Evolutionary conservation across 2,329 filamentous ascomycete species (phyloP), one percentile per base, ranked within the genome.

Genomic region (Colletotrichum phormii): DNA sequence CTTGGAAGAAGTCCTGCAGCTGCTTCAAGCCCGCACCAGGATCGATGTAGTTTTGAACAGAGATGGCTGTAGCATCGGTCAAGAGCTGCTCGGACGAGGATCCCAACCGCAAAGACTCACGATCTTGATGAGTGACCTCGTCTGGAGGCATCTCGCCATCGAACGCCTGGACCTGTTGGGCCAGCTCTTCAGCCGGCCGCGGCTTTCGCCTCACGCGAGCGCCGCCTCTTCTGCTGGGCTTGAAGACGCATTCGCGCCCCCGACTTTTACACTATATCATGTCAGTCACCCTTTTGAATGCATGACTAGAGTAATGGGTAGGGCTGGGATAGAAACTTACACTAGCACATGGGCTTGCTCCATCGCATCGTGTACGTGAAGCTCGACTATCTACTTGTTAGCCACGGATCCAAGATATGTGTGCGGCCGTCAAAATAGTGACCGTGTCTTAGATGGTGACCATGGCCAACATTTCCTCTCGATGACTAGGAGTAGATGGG

Each of bases 11-110:
- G 74, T 86, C 85, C 26, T 83, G 84, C 7, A 88, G 78, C 65
- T 84, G 81, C 68, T 83, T 85, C 58, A 88, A 80, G 6, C 85
- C 86, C 7, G 85, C 86, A 2, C 86, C 86, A 2, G 86, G 85
- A 11, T 84, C 84, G 75, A 86, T 84, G 68, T 84, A 85, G 33
- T 81, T 81, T 67, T 83, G 79, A 51, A 85, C 69, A 4, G 80
- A 76, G 31, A 83, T 78, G 49, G 79, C 80, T 82, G 62, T 61
- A 62, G 29, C 51, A 46, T 58, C n/a, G n/a, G 68, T 72, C 64
- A 75, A 57, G 42, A 13, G 57, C 15, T 24, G 64, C 18, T 63
- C 26, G 31, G 15, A n/a, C 33, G 31, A 46, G 22, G 26, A 5
- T 62, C 13, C 24, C 31, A 11, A 26, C 9, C 57, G 6, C 26